These are phyloP conservation scores for Sporothrix humicola DNA, from an alignment of 2,329 filamentous ascomycete species.

Conservation along the genomic window DNA sequence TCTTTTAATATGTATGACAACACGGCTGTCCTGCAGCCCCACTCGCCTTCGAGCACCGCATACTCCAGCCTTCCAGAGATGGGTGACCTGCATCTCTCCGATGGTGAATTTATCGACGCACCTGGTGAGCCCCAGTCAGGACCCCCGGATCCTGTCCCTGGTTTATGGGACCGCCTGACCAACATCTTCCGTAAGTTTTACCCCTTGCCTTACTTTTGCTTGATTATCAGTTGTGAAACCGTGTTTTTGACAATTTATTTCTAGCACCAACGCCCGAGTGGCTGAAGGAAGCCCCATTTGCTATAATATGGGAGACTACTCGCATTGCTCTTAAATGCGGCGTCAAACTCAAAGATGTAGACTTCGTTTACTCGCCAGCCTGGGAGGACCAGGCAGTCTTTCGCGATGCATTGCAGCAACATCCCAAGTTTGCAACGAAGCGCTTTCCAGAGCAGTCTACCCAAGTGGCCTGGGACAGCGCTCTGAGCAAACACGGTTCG, in stretches of 20 bases:
- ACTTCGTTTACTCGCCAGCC: conserved; percentile 47
- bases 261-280: conserved; percentile 50
- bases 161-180: conserved; percentile 43
- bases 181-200: conserved; percentile 50
- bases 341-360: conserved; percentile 48
- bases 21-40: not conserved
- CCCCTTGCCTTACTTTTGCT: not conserved
- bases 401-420: conserved; percentile 49
- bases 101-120: not conserved
- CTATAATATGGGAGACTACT: conserved; percentile 59
- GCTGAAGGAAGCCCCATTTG: conserved; percentile 54
- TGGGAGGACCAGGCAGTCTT: conserved; percentile 55
- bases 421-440: conserved; percentile 52
- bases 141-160: not conserved
- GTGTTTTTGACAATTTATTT: not conserved
- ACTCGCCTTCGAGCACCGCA: conserved; percentile 29
- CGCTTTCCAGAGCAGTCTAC: conserved; percentile 56
- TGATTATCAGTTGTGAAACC: not conserved
- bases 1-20: conserved; percentile 10
- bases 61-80: conserved; percentile 33
- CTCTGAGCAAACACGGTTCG: conserved; percentile 39
- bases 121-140: not conserved
- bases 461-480: conserved; percentile 54
- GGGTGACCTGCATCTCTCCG: conserved; percentile 28
- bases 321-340: conserved; percentile 55